Base-by-base conservation (phyloP, 2,329 filamentous ascomycete genomes). In the Aspergillus fischeri region DNA sequence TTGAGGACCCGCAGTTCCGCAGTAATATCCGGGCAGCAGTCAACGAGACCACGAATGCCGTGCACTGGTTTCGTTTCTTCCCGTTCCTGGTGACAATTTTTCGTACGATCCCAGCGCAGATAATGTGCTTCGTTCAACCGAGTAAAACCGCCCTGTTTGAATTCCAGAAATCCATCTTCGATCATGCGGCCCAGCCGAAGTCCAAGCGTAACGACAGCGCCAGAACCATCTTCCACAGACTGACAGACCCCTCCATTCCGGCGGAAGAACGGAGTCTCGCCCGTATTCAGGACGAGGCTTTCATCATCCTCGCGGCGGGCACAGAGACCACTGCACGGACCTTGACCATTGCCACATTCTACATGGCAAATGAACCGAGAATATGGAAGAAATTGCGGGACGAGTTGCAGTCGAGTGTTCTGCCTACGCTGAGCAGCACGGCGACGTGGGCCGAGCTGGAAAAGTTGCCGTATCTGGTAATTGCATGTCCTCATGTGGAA, bases 381-480 rank as follows among this genome's bases (percentile, higher is more conserved):
- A n/a, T n/a, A n/a, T n/a, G n/a, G n/a, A n/a, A n/a, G n/a, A n/a
- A n/a, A n/a, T n/a, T n/a, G n/a, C n/a, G 65, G 0, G 54, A 51
- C 11, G 71, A 76, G 53, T 59, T 74, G 63, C 62, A 56, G 35
- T 67, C 61, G 45, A 32, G 4, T 32, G 63, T 72, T 20, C 54
- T 68, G 54, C 57, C 63, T 42, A 67, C 60, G n/a, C 54, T 49
- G 6, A 49, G 24, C 5, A 65, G 61, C 10, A 60, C 60, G n/a
- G 62, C 63, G 25, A 56, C 63, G 5, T 69, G 65, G 66, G 44
- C 60, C 2, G 66, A 75, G 20, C 62, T 77, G 27, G 73, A 77
- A 62, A 63, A 65, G 49, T 56, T 77, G n/a, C 74, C 74, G 0
- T 77, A 76, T 58, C 58, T 77, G 55, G 71, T 73, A 52, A 55